A percentile compares a stretch with the other conserved stretches of the same genome.
phyloP scores from a whole-genome alignment of 306 rosid genomes.

The Cicer arietinum region DNA sequence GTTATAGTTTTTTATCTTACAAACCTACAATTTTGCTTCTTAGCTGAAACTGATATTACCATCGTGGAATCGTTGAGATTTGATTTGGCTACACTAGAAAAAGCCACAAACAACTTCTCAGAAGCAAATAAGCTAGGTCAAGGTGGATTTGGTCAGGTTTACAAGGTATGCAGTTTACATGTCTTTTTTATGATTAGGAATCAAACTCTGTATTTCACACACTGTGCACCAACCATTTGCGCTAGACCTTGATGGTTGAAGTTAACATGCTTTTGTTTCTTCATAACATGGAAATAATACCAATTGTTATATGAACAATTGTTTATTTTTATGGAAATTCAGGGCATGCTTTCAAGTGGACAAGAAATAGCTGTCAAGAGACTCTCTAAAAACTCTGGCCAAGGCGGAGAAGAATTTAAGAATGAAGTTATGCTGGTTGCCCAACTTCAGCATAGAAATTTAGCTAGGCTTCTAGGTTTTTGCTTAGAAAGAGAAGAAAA shows the following conservation, averaged over 20 bases:
- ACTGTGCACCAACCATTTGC: too few relatives aligned
- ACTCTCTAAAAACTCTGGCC: slow-evolving; percentile 57
- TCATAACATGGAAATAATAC: neutral
- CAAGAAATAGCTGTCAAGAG: slow-evolving; percentile 67
- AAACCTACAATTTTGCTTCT: neutral
- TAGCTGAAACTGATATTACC: slow-evolving; percentile 34
- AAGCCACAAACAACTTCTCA: slow-evolving; percentile 58
- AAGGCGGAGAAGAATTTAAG: slow-evolving; percentile 65
- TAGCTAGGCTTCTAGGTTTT: slow-evolving; percentile 63
- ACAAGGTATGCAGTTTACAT: slow-evolving; percentile 45
- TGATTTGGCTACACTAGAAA: slow-evolving; percentile 50
- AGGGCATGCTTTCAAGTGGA: slow-evolving; percentile 63
- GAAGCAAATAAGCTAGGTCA: slow-evolving; percentile 52
- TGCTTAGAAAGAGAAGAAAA: slow-evolving; percentile 65
- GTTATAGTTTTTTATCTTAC: neutral
- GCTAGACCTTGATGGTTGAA: neutral
- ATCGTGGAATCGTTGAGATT: slow-evolving; percentile 53
- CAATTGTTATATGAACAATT: neutral
- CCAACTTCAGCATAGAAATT: slow-evolving; percentile 70
- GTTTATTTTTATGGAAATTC: neutral
- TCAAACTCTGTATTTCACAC: too few relatives aligned
- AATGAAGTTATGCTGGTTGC: slow-evolving; percentile 63
- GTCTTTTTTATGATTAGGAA: neutral
- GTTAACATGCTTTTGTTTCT: slow-evolving; percentile 6
- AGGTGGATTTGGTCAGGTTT: slow-evolving; percentile 70